phyloP scores from a whole-genome alignment of 495 filamentous ascomycete genomes.

The Cercophora scortea region DNA sequence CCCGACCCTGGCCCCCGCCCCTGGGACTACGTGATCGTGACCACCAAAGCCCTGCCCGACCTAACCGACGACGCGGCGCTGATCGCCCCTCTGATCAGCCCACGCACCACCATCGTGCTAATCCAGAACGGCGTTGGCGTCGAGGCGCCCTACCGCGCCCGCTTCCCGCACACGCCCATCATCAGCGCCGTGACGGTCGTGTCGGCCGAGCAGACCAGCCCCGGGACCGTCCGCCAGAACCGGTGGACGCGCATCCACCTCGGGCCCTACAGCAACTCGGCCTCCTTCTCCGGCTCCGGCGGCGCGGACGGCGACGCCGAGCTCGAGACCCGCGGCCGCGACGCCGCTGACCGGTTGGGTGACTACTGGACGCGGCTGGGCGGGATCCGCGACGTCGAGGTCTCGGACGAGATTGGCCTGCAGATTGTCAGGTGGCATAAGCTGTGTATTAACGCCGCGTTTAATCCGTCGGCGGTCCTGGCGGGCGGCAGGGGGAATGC shows the following conservation, averaged over 20 bases:
- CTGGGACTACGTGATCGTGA: slow-evolving; percentile 55
- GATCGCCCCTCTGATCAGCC: slow-evolving; percentile 45
- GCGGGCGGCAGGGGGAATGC: slow-evolving; percentile 48
- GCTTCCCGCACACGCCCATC: slow-evolving; percentile 48
- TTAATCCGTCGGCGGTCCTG: slow-evolving; percentile 56
- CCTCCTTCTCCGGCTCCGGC: slow-evolving; percentile 16
- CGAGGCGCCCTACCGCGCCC: slow-evolving; percentile 51
- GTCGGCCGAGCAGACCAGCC: slow-evolving; percentile 41
- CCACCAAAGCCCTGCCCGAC: slow-evolving; percentile 52
- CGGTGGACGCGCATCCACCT: slow-evolving; percentile 53
- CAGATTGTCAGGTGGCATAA: slow-evolving; percentile 58
- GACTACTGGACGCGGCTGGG: slow-evolving; percentile 35
- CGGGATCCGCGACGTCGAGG: slow-evolving; percentile 44
- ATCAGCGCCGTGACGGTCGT: slow-evolving; percentile 54
- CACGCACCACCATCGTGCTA: slow-evolving; percentile 46
- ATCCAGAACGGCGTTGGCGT: slow-evolving; percentile 68
- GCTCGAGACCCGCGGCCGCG: slow-evolving; percentile 21
- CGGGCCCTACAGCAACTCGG: slow-evolving; percentile 41
- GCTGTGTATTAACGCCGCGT: slow-evolving; percentile 55
- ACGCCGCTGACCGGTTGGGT: slow-evolving; percentile 19
- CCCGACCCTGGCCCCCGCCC: not conserved
- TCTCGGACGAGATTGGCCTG: slow-evolving; percentile 41
- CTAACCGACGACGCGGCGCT: slow-evolving; percentile 35
- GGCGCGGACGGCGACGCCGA: slow-evolving; percentile 14
- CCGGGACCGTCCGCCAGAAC: slow-evolving; percentile 48